Percentiles rank a stretch among this genome's conserved stretches.
Conservation (phyloP, 75 land plant genomes). For the Pinus taeda region DNA sequence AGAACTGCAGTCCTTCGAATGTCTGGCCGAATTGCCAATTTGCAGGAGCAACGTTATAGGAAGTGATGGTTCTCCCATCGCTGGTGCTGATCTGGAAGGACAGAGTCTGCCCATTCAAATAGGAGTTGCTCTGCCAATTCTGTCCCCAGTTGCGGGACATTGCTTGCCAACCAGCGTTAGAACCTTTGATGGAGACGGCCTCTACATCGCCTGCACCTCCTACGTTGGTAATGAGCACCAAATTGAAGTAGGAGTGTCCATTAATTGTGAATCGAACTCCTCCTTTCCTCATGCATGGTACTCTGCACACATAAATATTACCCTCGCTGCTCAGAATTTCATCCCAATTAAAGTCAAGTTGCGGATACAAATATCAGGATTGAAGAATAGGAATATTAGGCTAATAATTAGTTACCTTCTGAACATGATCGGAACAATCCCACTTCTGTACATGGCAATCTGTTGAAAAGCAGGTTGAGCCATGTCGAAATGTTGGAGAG, state of each 20-base stretch:
- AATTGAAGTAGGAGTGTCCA: constrained; percentile 22
- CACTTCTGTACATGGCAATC: constrained; percentile 13
- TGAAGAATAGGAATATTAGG: too few relatives aligned
- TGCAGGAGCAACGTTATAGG: constrained; percentile 8
- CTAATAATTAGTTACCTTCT: neutral
- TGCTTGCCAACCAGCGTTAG: constrained; percentile 10
- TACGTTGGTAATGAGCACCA: constrained; percentile 18
- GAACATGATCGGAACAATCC: constrained; percentile 21
- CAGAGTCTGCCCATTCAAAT: constrained; percentile 17
- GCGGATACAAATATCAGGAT: too few relatives aligned
- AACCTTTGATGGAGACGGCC: constrained; percentile 22
- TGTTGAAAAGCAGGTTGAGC: constrained; percentile 17
- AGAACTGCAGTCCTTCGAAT: neutral
- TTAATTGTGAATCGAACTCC: constrained; percentile 20
- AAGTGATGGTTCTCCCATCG: constrained; percentile 11
- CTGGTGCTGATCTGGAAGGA: constrained; percentile 23
- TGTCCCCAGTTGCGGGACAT: constrained; percentile 31
- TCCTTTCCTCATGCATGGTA: constrained; percentile 19
- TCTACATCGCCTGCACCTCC: constrained; percentile 24
- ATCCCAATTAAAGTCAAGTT: too few relatives aligned
- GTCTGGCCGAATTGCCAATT: constrained; percentile 31
- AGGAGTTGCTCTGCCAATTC: constrained; percentile 23
- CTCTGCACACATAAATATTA: neutral
- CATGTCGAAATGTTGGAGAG: constrained; percentile 34
- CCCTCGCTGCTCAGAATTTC: too few relatives aligned